Evolutionary conservation across 2,329 filamentous ascomycete species (phyloP).

Genomic region (Xylaria sp.): DNA sequence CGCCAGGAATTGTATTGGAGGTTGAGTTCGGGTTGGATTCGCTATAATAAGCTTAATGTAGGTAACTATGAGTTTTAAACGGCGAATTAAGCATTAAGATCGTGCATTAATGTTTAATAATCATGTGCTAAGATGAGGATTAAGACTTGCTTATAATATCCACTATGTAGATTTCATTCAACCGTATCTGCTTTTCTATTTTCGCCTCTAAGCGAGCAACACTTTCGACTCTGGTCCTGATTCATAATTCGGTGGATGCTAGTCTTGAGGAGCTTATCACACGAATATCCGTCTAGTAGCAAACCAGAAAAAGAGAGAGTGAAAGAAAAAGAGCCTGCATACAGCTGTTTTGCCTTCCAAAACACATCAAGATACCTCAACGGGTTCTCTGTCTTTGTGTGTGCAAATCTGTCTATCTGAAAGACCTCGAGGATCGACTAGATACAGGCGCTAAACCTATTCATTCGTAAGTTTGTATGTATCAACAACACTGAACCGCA

Average conservation of each 20-base stretch:
- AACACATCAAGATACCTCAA: conserved; percentile 10
- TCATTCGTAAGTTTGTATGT: conserved; percentile 6
- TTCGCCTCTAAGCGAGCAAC: neutral
- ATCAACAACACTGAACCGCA: conserved; percentile 6
- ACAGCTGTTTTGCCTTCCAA: conserved; percentile 10
- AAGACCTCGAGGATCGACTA: conserved; percentile 16
- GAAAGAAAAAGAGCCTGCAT: neutral
- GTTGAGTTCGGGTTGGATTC: too few relatives aligned
- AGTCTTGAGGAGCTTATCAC: neutral
- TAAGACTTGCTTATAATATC: neutral
- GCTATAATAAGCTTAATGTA: too few relatives aligned
- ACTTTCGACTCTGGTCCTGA: neutral
- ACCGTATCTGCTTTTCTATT: neutral
- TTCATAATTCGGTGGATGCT: neutral
- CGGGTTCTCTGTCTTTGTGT: conserved; percentile 3
- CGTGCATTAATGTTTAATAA: too few relatives aligned
- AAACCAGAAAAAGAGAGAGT: neutral
- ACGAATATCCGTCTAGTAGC: neutral
- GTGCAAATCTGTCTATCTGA: conserved; percentile 23
- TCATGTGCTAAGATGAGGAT: too few relatives aligned
- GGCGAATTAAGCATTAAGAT: too few relatives aligned
- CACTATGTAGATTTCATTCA: neutral
- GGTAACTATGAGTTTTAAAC: too few relatives aligned
- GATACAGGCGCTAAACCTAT: conserved; percentile 12
- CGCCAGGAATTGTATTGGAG: too few relatives aligned